These are phyloP conservation scores for Termitomyces sp. DNA, from an alignment of 768 basidiomycete species.

Conservation along the genomic window DNA sequence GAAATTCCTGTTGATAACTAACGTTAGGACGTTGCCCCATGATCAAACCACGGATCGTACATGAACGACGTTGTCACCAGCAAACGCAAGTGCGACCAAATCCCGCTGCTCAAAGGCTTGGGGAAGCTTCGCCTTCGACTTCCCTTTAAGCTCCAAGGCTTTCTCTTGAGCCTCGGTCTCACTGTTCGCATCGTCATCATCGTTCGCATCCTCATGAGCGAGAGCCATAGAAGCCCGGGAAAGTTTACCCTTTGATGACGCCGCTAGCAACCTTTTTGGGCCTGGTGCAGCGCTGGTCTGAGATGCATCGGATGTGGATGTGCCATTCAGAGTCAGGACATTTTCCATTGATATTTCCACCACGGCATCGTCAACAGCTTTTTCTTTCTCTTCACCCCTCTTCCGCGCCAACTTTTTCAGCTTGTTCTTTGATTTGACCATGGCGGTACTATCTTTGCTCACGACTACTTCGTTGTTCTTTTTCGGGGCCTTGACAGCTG, in stretches of 20 bases:
- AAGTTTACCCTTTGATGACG: constrained; percentile 31
- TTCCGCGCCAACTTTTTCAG: constrained; percentile 64
- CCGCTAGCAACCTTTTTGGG: not conserved
- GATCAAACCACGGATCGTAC: constrained; percentile 34
- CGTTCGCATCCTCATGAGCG: constrained; percentile 39
- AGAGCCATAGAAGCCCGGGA: constrained; percentile 19
- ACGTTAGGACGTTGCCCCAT: not conserved
- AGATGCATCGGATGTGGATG: constrained; percentile 32
- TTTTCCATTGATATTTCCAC: constrained; percentile 71
- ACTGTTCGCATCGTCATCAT: constrained; percentile 53
- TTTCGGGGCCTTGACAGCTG: constrained; percentile 41
- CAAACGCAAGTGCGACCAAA: constrained; percentile 91
- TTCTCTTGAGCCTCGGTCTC: constrained; percentile 71
- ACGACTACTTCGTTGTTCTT: constrained; percentile 74
- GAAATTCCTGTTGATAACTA: constrained; percentile 61
- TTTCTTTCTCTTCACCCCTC: constrained; percentile 49
- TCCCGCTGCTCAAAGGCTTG: constrained; percentile 87
- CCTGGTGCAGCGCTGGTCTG: constrained; percentile 29
- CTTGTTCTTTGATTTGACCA: constrained; percentile 67
- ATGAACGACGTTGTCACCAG: constrained; percentile 93
- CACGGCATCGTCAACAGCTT: constrained; percentile 64
- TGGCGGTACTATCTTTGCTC: constrained; percentile 55
- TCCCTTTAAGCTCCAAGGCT: constrained; percentile 33
- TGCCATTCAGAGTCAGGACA: constrained; percentile 31
- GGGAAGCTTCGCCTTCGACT: constrained; percentile 39